A percentile compares a stretch with the other conserved stretches of the same genome.
Conservation (phyloP, 495 filamentous ascomycete genomes). For the Chaetomium cochliodes region DNA sequence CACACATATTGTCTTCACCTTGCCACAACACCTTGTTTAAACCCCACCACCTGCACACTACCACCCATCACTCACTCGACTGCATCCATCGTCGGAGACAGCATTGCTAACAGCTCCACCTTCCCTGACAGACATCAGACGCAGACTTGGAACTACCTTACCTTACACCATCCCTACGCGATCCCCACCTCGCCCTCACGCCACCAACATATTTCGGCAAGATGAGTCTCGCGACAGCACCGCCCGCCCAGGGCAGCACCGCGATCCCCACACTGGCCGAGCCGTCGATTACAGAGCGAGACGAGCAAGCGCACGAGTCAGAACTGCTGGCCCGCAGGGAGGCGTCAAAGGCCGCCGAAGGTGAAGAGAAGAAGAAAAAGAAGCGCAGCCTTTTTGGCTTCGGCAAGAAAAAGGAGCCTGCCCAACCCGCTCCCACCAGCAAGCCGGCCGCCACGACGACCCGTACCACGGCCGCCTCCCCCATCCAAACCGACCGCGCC, state of each 20-base stretch:
- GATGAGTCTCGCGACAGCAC: slow-evolving; percentile 33
- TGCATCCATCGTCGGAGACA: not conserved
- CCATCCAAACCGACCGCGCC: slow-evolving; percentile 44
- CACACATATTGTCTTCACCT: slow-evolving; percentile 20
- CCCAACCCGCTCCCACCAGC: slow-evolving; percentile 36
- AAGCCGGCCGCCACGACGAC: slow-evolving; percentile 28
- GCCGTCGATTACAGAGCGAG: slow-evolving; percentile 32
- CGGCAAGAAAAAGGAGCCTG: slow-evolving; percentile 62
- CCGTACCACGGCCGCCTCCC: slow-evolving; percentile 41
- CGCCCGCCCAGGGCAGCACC: slow-evolving; percentile 24
- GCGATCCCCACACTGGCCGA: slow-evolving; percentile 34
- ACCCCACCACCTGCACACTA: slow-evolving; percentile 30
- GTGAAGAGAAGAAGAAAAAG: slow-evolving; percentile 46
- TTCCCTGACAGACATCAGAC: not conserved
- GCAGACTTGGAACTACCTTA: not conserved
- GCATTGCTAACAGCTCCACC: slow-evolving; percentile 8
- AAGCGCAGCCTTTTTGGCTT: slow-evolving; percentile 60
- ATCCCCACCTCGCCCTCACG: not conserved
- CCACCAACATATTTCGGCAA: slow-evolving; percentile 2
- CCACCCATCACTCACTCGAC: not conserved
- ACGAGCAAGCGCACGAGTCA: slow-evolving; percentile 20
- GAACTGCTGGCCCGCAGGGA: no score
- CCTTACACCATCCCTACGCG: not conserved
- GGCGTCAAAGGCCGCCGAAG: slow-evolving; percentile 24
- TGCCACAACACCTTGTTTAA: slow-evolving; percentile 26